Base-by-base conservation (phyloP, 2,329 filamentous ascomycete species). In the Pseudopyricularia javanii region DNA sequence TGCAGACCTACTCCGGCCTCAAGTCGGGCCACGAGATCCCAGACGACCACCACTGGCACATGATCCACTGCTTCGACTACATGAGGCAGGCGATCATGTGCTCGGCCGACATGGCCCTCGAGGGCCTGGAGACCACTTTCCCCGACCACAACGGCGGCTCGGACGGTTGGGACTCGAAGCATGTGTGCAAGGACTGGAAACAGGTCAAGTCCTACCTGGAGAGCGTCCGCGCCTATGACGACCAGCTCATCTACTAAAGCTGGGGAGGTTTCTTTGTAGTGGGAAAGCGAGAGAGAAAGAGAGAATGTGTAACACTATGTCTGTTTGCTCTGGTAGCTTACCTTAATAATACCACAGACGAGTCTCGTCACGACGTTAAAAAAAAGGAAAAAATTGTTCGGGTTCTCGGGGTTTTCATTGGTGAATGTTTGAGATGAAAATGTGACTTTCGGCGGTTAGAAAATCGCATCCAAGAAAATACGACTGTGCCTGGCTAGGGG, bases 1-100 rank as follows among this genome's bases (percentile, higher is more conserved):
- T 68, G 32, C 68, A 71, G 57, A 71, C 68, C 6, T 73, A 72
- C 62, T 71, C 69, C 0, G 70, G 68, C 22, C 60, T 72, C 49
- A 66, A 62, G 48, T 64, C 68, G 3, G 64, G 64, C 54, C 65
- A 68, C 55, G 57, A 64, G 47, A 62, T 73, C 35, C 69, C 69
- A 17, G 64, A 68, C 24, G 70, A 73, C 56, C 68, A 72, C 60
- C 68, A 72, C 60, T 72, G 69, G 68, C 71, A 74, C 60, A 70
- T 74, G 64, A 68, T 70, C 52, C 72, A 74, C 63, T 49, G 47
- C 64, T 71, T 74, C 60, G 68, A 70, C 58, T 74, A 74, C 59
- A 67, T 74, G 62, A 64, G 72, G 11, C 69, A 74, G 59, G 69
- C 69, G 37, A 69, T 74, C 55, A 68, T 73, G 65, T 74, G 72